A percentile compares a stretch with the other conserved stretches of the same genome.
Evolutionary conservation across 768 basidiomycete species (phyloP).

Genomic region (Lactarius evosmus): DNA sequence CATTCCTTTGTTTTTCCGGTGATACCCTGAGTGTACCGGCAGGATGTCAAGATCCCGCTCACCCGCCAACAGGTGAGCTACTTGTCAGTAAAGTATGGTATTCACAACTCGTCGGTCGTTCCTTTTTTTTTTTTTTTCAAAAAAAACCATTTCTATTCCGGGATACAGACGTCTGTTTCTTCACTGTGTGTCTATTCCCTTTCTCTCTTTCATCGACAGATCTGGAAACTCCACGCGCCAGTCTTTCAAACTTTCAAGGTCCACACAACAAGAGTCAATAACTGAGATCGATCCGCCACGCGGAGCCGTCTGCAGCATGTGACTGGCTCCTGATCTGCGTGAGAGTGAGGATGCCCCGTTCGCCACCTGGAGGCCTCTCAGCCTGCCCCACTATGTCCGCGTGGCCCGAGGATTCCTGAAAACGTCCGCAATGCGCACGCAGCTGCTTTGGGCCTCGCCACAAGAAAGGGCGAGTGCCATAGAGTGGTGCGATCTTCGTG

Average conservation of each 20-base stretch:
- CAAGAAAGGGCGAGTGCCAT: not conserved
- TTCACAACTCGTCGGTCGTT: not conserved
- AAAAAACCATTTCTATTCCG: no score
- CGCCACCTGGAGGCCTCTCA: not conserved
- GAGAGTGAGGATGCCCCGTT: not conserved
- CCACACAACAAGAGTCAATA: not conserved
- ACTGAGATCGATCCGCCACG: not conserved
- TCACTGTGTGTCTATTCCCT: no score
- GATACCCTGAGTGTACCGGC: not conserved
- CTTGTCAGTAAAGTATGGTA: not conserved
- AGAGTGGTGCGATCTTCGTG: not conserved
- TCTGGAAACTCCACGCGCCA: not conserved
- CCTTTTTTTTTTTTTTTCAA: no score
- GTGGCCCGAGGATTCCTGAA: not conserved
- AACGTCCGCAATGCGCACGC: not conserved
- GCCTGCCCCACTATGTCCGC: not conserved
- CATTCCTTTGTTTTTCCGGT: not conserved
- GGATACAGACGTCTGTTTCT: no score
- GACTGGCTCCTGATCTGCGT: not conserved
- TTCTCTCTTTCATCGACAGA: not conserved
- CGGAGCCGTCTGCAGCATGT: not conserved
- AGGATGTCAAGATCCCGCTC: not conserved
- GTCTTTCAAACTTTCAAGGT: not conserved
- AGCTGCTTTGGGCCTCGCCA: not conserved
- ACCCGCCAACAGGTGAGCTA: not conserved